Base-by-base conservation (phyloP, 2,329 filamentous ascomycete species). In the Stagonosporopsis cucurbitacearum region DNA sequence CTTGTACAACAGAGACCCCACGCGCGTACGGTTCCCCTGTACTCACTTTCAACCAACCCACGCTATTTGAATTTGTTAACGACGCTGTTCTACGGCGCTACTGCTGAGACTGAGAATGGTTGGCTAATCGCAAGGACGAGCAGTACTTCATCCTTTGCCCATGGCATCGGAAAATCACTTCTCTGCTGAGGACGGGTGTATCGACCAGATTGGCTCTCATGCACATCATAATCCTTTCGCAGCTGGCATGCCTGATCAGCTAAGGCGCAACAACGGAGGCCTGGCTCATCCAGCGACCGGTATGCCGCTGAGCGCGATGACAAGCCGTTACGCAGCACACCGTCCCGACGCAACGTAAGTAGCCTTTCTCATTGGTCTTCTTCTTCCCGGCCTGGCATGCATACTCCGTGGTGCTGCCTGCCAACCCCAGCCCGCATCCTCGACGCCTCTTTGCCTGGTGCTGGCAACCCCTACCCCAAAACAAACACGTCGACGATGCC, bases 321-420 rank as follows among this genome's bases (percentile, higher is more conserved):
- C 80, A 61, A 61, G 65, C 76, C 79, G 81, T 76, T 84, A 81
- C 78, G 77, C 78, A 69, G 67, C 80, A 74, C 78, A 78, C 72
- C 80, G 80, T 75, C 75, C 80, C 79, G 81, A 85, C 73, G 74
- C 78, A 74, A 79, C 78, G 83, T 85, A 82, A 80, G 83, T 84
- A 69, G 58, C 53, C 58, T 57, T 52, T 71, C 70, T 73, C 71
- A 76, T 80, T 80, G 73, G 73, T 57, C 54, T 58, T 45, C 63
- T 37, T 57, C 60, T 57, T 67, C 67, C 71, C 67, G 65, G 64
- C 57, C 63, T 67, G 70, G 67, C 68, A 69, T 70, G 60, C 61
- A 56, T 59, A 56, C 63, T 70, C 69, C 64, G 70, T 69, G 63
- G 70, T 74, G 72, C 63, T 74, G 71, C 72, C 71, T 75, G 71